Evolutionary conservation across 495 filamentous ascomycete species (phyloP), one percentile per base, ranked within the genome.

Genomic region (Hypoxylon intermedium): DNA sequence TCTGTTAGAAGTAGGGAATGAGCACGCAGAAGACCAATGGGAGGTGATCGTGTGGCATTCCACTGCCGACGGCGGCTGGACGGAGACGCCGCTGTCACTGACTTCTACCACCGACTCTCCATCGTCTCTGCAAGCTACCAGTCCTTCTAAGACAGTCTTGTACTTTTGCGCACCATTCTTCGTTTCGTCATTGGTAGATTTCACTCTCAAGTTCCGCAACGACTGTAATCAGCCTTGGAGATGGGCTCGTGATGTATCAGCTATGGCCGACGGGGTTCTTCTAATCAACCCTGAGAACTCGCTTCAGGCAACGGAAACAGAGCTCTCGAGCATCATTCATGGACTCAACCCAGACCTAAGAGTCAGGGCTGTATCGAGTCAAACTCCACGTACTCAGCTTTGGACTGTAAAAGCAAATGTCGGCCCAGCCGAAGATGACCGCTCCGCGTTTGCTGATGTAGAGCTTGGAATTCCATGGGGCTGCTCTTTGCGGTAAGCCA

Each of bases 11-110:
- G 82, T 85, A 18, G 85, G 82, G 38, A 78, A 67, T 28, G 75
- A 73, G 44, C 78, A 83, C 26, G 77, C 77, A 1, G 67, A 82
- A 5, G 80, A 87, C 59, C 54, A 73, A 33, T 95, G 89, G 88
- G 82, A 94, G 67, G 81, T 89, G 5, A 80, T 86, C 26, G 75
- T 96, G 1, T 96, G 91, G 91, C 84, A 92, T 65, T 88, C 89
- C 20, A 80, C 83, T 43, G 58, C 60, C 13, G 72, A 71, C 13
- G 57, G 63, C 4, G 63, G 79, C 26, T 88, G 86, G 85, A 51
- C 63, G 33, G 81, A 83, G 59, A 71, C 71, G 16, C 36, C 51
- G 12, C 70, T 87, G 15, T 38, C 64, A 42, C 60, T 61, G 40
- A 19, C 69, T 79, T 38, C 81, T 69, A 74, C 65, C 51, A 36